Base-by-base conservation (phyloP, 192 early-diverging fungal genomes). In the Lobosporangium transversale region DNA sequence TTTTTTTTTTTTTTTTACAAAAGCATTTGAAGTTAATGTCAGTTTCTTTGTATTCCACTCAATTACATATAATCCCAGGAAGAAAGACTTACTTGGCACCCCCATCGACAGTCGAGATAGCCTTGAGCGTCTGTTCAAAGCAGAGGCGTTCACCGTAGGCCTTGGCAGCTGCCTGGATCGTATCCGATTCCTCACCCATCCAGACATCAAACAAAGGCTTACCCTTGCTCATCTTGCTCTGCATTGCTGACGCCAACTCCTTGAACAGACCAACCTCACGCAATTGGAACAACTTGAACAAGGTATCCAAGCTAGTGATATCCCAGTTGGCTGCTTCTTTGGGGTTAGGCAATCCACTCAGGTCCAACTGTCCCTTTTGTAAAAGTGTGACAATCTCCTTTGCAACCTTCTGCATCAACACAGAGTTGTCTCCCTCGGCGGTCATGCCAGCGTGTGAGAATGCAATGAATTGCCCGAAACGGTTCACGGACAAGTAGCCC, bases 361-460 rank as follows among this genome's bases (percentile, higher is more conserved):
- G 10, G 35, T 47, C 44, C 44, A 48, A 23, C 58, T 49, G 44
- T 18, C 58, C 58, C 43, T 60, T 60, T 47, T 89, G 62, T 43
- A 89, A 55, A 27, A 81, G 82, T 4, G 85, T 81, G 2, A 93
- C 70, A 14, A 92, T 70, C 74, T 93, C 92, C 76, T 93, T 93
- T 69, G 86, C 73, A 32, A 92, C 90, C 81, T 93, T 93, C 66
- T 90, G 89, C 83, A 89, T 91, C 58, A 92, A 70, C 18, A 93
- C 89, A 48, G 84, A 85, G 79, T 91, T 92, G 61, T 93, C 92
- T 23, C 92, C 92, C 80, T 93, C 92, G 36, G 92, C 92, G 10
- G 92, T 90, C 82, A 92, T 92, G 54, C 90, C 90, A 15, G 90
- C 89, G 68, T 93, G 92, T 10, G 89, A 82, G 63, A 92, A 90